These are phyloP conservation scores for Volutella citrinella DNA, from an alignment of 2,329 filamentous ascomycete genomes.

Conservation along the genomic window DNA sequence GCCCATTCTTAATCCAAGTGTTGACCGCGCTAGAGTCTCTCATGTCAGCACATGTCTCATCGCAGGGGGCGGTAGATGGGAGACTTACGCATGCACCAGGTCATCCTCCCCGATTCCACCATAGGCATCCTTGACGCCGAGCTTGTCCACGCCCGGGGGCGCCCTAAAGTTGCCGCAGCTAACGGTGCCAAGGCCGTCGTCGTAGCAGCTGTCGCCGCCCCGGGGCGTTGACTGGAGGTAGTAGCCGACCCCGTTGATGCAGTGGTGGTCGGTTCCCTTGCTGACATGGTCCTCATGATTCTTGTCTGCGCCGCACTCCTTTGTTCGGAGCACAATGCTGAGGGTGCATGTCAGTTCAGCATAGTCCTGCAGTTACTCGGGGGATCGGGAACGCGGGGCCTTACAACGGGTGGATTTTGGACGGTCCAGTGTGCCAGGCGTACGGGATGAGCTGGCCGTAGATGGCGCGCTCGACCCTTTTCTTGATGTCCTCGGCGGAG, in stretches of 20 bases:
- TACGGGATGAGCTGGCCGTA: conserved; percentile 5
- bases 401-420: conserved; percentile 3
- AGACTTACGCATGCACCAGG: conserved; percentile 2
- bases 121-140: conserved; percentile 5
- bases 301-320: no score
- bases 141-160: conserved; percentile 1
- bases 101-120: conserved; percentile 4
- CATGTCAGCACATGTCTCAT: neutral
- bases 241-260: conserved; percentile 1
- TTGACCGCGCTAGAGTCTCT: conserved; percentile 1
- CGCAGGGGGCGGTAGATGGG: neutral
- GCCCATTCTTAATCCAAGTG: conserved; percentile 3
- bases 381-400: no score
- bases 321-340: no score
- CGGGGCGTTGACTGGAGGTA: conserved; percentile 1
- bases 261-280: no score
- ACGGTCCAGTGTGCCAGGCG: neutral
- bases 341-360: no score
- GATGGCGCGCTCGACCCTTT: conserved; percentile 2
- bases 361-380: neutral
- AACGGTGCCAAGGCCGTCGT: conserved; percentile 2
- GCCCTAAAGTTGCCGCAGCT: conserved; percentile 4
- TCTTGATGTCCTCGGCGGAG: conserved; percentile 3
- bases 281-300: no score
- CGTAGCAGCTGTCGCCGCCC: neutral